Base-by-base conservation (phyloP, 2,329 filamentous ascomycete genomes). In the Fusarium sp. region DNA sequence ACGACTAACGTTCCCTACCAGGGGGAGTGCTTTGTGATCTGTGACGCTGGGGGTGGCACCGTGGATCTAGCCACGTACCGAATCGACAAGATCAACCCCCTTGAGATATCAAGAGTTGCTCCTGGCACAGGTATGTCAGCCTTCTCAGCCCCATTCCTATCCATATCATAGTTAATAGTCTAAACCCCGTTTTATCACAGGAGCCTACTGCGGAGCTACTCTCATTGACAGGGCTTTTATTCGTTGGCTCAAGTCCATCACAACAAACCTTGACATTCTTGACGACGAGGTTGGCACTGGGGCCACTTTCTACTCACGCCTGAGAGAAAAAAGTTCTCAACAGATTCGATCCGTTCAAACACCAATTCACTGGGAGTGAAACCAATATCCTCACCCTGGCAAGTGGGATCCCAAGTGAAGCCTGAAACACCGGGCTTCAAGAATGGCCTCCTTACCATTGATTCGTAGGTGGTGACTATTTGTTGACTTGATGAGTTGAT, bases 361-460 rank as follows among this genome's bases (percentile, higher is more conserved):
- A 50, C 10, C 41, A 62, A 8, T 62, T 62, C 30, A 62, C 59
- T 9, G 59, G 41, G 30, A 35, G 41, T 14, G 59, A 62, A 52
- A 50, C 59, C 27, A 62, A 62, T 11, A 50, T 35, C 9, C 35
- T 58, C 4, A 62, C 59, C 7, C 16, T 50, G 23, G 41, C 59
- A 10, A 48, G 59, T 62, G 41, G 59, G 18, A 62, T 62, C 18
- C 18, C 39, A 62, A n/a, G 59, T 50, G 14, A 62, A 62, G 43
- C 39, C 39, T 10, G 59, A 35, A 11, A 34, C 27, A 2, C 27
- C 59, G 43, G 39, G 41, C 11, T 62, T 62, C 20, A 48, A 35
- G 30, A 62, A 62, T 48, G 59, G 59, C 59, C 39, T 62, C 23
- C 59, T 62, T 37, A 62, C 59, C 3, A 62, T 62, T 34, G 59